Evolutionary conservation across 139 green algal genomes (phyloP).

Genomic region (Protoeuglena noctilucae): DNA sequence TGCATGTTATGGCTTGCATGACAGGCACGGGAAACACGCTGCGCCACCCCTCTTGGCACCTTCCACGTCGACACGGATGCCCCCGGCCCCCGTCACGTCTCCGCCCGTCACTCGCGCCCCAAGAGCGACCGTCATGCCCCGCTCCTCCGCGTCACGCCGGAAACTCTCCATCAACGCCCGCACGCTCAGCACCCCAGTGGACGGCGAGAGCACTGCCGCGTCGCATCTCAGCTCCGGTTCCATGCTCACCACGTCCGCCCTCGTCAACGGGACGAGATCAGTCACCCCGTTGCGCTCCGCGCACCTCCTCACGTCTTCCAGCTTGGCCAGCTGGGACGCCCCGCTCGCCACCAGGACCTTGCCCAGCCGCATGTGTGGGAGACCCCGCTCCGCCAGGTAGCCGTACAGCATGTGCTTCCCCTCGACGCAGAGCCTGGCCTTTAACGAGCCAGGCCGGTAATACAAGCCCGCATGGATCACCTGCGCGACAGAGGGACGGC

Average conservation of each 20-base stretch:
- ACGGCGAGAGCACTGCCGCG: slow-evolving; percentile 58
- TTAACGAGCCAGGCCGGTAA: slow-evolving; percentile 58
- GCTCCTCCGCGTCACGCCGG: too few species aligned
- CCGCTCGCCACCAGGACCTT: slow-evolving; percentile 77
- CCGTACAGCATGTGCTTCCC: slow-evolving; percentile 48
- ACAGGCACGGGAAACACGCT: too few species aligned
- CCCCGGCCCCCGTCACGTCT: too few species aligned
- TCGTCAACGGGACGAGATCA: slow-evolving; percentile 41
- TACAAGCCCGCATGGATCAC: slow-evolving; percentile 63
- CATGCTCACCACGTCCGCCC: slow-evolving; percentile 20
- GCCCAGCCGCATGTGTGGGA: slow-evolving; percentile 26
- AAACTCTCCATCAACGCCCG: too few species aligned
- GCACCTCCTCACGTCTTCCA: slow-evolving; percentile 16
- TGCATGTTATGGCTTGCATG: too few species aligned
- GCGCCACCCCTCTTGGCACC: too few species aligned
- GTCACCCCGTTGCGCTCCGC: slow-evolving; percentile 39
- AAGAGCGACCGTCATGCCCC: too few species aligned
- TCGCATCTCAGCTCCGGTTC: slow-evolving; percentile 42
- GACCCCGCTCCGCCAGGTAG: slow-evolving; percentile 7
- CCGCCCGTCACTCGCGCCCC: too few species aligned
- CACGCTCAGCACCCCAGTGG: slow-evolving; percentile 21
- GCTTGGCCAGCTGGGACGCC: slow-evolving; percentile 2
- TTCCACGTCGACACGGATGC: too few species aligned
- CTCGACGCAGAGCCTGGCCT: slow-evolving; percentile 55
- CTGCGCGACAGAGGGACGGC: slow-evolving; percentile 6